Conservation (phyloP, 176 grass and related monocot species). For the Avena atlantica region DNA sequence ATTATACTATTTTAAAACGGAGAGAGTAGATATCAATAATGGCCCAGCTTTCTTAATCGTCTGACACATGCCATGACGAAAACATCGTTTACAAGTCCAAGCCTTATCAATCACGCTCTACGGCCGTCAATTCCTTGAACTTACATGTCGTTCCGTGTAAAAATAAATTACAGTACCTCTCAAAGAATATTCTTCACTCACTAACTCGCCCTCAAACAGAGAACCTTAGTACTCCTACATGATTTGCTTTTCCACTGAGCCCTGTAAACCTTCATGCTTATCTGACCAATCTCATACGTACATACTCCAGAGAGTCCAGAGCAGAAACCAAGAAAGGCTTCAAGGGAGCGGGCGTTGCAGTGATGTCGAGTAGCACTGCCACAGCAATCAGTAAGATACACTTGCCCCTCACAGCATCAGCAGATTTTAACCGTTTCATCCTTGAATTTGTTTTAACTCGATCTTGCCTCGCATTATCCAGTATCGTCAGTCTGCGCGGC, state of each 20-base stretch:
- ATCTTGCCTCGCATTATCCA: not conserved
- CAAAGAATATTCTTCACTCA: no score
- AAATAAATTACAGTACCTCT: not conserved
- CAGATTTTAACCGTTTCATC: not conserved
- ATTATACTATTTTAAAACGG: no score
- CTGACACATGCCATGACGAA: slow-evolving; percentile 22
- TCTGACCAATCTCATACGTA: not conserved
- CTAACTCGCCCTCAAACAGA: not conserved
- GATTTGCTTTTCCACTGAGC: not conserved
- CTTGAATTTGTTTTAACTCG: not conserved
- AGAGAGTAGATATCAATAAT: not conserved
- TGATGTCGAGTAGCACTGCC: slow-evolving; percentile 13
- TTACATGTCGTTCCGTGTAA: not conserved
- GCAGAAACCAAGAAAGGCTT: slow-evolving; percentile 2
- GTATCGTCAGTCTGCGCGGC: not conserved
- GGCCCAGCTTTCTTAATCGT: not conserved
- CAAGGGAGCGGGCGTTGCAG: not conserved
- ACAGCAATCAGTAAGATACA: slow-evolving; percentile 22
- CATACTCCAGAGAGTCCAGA: no score
- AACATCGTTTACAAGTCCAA: not conserved
- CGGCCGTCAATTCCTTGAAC: not conserved
- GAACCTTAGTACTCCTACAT: not conserved
- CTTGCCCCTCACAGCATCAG: not conserved
- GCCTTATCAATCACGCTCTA: not conserved
- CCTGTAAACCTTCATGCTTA: not conserved